Base-by-base conservation (phyloP, 2,329 filamentous ascomycete species). In the Ophiognomonia clavigignenti-juglandacearum region DNA sequence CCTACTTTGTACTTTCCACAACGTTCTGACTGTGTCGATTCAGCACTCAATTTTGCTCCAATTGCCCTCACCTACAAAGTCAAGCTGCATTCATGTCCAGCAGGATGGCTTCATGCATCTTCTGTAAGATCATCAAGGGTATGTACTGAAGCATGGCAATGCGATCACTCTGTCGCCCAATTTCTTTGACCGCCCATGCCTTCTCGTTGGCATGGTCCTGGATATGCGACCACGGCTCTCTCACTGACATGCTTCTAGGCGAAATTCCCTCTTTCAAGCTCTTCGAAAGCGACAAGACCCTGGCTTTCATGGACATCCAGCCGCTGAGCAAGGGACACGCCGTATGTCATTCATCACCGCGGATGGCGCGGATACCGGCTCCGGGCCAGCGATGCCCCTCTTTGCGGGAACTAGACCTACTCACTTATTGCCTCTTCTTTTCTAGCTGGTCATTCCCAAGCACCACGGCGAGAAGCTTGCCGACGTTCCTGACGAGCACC, bases 81-180 rank as follows among this genome's bases (percentile, higher is more conserved):
- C 18, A 13, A 31, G 3, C 5, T n/a, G 1, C 39, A 24, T 23
- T 41, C 45, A 64, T 65, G 59, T 52, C 58, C 31, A 64, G 55
- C 49, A 71, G 57, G 51, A 78, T 80, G 72, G 77, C 84, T 45
- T n/a, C n/a, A n/a, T 98, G 93, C 66, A 89, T 97, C 63, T 98
- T 98, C 74, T 98, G 93, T 78, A 95, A 89, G 69, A 97, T 98
- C 65, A 86, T 98, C 74, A 95, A 95, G 79, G 92, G 92, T 75
- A 62, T 51, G 61, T 55, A 36, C 24, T 18, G 20, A 22, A 23
- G 23, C 26, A 6, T 27, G 10, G 18, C 2, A 19, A 31, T 24
- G 34, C n/a, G n/a, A n/a, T n/a, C n/a, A n/a, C n/a, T n/a, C n/a
- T n/a, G n/a, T n/a, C n/a, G n/a, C n/a, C n/a, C n/a, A n/a, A n/a